Evolutionary conservation across 306 rosid species (phyloP), one percentile per base, ranked within the genome.

Genomic region (Mimosa pudica): DNA sequence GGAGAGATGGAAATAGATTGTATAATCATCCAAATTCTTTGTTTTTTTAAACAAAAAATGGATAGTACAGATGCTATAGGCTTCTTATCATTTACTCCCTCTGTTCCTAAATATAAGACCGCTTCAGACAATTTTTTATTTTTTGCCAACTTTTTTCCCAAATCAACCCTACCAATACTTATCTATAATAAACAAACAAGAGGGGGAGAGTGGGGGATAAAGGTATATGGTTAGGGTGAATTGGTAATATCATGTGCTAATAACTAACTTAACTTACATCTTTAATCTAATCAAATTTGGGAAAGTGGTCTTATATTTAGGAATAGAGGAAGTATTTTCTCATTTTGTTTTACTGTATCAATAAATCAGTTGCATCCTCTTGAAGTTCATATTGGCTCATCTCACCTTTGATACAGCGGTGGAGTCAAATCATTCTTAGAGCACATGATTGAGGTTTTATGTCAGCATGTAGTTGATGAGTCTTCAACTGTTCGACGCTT

Each of bases 401-500:
- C 41, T 79, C 71, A 16, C 79, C 71, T 76, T 80, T 77, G 80
- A 63, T 85, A 83, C 91, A 94, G 97, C 14, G 90, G 88, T 78
- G 93, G 90, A 44, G 86, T 89, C 76, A 90, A 93, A 63, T 87
- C 98, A 42, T 85, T 91, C 74, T 85, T 94, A 86, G 97, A 92
- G 90, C 89, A 90, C 81, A 89, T 90, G 89, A 97, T 94, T 68
- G 97, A 94, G 69, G 91, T 88, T 75, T 87, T 94, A 74, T 94
- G 97, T 85, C 96, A 81, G 57, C 97, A 88, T 64, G 98, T 90
- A 73, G 86, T 94, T n/a, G 97, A 92, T 47, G 97, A 94, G 63
- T 90, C 97, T 85, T 89, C 97, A 79, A 88, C 93, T 57, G 98
- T 92, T 74, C 88, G 97, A 69, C 92, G 98, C 60, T 88, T 94